Conservation (phyloP, 202 grass and related monocot species). For the Saccharum hybrid region DNA sequence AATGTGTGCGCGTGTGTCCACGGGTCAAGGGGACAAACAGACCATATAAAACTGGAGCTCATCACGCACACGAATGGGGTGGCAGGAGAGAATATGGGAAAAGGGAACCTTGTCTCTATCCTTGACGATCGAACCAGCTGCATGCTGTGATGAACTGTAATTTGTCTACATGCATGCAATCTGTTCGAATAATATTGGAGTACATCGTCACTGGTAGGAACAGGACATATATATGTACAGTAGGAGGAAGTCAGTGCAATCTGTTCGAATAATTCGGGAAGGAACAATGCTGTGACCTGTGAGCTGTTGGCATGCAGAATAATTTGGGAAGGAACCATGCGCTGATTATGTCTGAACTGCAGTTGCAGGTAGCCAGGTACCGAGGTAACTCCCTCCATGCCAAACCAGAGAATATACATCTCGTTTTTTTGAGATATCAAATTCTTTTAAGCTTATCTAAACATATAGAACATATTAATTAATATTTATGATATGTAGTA, state of each 20-base stretch:
- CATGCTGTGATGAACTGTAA: conserved; percentile 44
- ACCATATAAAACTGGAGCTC: conserved; percentile 1
- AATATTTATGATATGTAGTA: no score
- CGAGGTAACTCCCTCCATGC: neutral
- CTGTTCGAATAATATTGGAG: neutral
- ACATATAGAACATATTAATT: no score
- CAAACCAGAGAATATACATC: no score
- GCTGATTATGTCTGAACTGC: neutral
- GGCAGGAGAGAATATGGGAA: conserved; percentile 73
- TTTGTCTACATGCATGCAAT: conserved; percentile 32
- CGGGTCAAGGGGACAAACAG: conserved; percentile 39
- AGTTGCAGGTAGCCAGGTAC: neutral
- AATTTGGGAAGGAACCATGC: conserved; percentile 32
- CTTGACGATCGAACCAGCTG: conserved; percentile 8
- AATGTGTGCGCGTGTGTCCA: neutral
- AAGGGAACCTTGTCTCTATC: conserved; percentile 56
- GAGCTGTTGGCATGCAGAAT: conserved; percentile 17
- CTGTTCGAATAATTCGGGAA: conserved; percentile 26
- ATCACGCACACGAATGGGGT: conserved; percentile 40
- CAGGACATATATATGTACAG: neutral
- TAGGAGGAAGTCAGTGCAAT: neutral
- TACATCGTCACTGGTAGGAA: neutral
- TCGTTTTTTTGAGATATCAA: no score
- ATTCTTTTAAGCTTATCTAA: no score
- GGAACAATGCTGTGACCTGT: conserved; percentile 1